These are phyloP conservation scores for Citrullus colocynthis DNA, from an alignment of 306 rosid species.

Conservation along the genomic window DNA sequence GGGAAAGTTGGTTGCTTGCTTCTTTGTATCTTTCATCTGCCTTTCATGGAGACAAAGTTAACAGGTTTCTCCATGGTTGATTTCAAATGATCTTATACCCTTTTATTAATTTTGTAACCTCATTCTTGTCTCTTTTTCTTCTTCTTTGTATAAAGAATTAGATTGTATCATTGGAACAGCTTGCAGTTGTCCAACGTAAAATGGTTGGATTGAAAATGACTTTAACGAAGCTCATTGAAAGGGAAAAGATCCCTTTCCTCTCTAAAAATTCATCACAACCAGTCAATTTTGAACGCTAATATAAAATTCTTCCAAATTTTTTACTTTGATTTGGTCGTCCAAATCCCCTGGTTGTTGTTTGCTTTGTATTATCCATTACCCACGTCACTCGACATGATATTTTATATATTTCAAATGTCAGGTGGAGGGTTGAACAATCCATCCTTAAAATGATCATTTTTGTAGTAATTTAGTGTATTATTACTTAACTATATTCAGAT, in stretches of 20 bases:
- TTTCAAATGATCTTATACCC: background rate
- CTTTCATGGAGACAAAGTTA: background rate
- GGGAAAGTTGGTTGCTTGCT: conserved; percentile 3
- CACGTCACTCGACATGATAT: too few species aligned
- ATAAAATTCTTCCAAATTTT: background rate
- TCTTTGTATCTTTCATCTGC: background rate
- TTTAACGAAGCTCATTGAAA: background rate
- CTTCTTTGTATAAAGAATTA: background rate
- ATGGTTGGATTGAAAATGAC: background rate
- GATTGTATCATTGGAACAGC: background rate
- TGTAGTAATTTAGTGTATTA: too few species aligned
- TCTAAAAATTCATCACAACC: background rate
- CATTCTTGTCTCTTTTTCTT: background rate
- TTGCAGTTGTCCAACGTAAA: background rate
- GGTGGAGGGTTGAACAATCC: too few species aligned
- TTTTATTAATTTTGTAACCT: background rate
- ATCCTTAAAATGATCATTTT: too few species aligned
- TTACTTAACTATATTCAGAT: too few species aligned
- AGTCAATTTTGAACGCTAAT: background rate
- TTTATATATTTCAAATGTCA: too few species aligned
- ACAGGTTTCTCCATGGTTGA: background rate
- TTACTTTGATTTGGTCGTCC: background rate
- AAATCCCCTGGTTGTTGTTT: background rate
- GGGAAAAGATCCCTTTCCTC: background rate
- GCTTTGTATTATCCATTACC: too few species aligned